These are phyloP conservation scores for Diaporthe amygdali DNA, from an alignment of 2,329 filamentous ascomycete species.

Conservation along the genomic window DNA sequence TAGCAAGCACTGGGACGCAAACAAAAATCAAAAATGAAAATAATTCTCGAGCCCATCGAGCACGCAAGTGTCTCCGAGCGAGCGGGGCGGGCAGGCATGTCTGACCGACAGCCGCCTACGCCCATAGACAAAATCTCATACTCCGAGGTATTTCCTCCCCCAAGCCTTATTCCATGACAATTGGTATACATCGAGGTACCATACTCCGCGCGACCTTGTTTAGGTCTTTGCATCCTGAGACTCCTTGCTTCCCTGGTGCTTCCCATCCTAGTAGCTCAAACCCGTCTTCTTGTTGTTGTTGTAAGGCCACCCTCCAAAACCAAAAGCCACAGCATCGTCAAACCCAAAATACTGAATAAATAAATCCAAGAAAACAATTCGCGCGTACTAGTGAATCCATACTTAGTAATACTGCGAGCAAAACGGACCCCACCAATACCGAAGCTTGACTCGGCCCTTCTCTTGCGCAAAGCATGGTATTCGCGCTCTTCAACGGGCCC, in stretches of 20 bases:
- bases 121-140: background rate
- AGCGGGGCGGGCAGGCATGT: background rate
- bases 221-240: slow-evolving; percentile 9
- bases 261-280: background rate
- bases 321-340: background rate
- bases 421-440: too few species aligned
- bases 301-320: background rate
- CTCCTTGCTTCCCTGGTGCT: slow-evolving; percentile 13
- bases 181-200: slow-evolving; percentile 3
- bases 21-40: background rate
- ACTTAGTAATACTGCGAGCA: background rate
- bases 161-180: background rate
- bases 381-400: background rate
- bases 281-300: background rate
- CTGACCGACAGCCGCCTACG: background rate
- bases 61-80: background rate
- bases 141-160: background rate
- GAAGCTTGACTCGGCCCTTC: too few species aligned
- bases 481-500: background rate
- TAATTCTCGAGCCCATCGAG: background rate
- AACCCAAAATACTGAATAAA: background rate
- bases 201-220: background rate
- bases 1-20: too few species aligned
- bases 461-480: too few species aligned
- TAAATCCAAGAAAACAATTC: background rate